These are phyloP conservation scores for Skeletonema grethae DNA, from an alignment of 108 stramenopile species.

Conservation along the genomic window DNA sequence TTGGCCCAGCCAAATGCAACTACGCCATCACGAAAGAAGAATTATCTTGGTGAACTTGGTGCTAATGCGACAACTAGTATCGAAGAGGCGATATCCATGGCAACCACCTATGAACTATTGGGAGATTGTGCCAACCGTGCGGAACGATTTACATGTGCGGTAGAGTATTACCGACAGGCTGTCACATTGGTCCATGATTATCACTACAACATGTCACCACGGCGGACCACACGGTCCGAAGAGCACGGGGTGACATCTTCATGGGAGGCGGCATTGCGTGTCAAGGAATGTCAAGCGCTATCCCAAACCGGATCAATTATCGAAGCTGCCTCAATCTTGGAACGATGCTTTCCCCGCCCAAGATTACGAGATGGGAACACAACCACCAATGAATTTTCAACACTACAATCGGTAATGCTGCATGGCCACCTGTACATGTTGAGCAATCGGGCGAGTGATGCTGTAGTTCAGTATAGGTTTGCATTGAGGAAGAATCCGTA, in stretches of 20 bases:
- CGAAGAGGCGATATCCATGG: slow-evolving; percentile 2
- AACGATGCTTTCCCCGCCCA: slow-evolving; percentile 51
- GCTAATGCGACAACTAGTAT: neutral
- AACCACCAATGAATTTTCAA: slow-evolving; percentile 11
- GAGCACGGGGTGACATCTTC: slow-evolving; percentile 15
- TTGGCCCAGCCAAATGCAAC: neutral
- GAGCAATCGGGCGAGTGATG: slow-evolving; percentile 52
- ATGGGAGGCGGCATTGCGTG: slow-evolving; percentile 51
- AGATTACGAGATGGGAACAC: slow-evolving; percentile 20
- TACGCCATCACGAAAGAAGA: slow-evolving; percentile 9
- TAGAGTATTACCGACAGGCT: slow-evolving; percentile 66
- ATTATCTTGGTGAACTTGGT: neutral
- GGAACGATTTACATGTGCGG: slow-evolving; percentile 59
- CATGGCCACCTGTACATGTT: slow-evolving; percentile 68
- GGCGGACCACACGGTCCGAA: neutral
- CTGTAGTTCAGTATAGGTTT: slow-evolving; percentile 57
- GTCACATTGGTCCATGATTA: slow-evolving; percentile 14
- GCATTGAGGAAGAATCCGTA: slow-evolving; percentile 67
- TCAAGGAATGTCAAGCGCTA: slow-evolving; percentile 81
- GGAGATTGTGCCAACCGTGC: slow-evolving; percentile 69
- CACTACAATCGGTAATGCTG: slow-evolving; percentile 67
- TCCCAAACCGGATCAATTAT: slow-evolving; percentile 62
- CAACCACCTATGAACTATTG: slow-evolving; percentile 56
- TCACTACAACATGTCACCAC: neutral
- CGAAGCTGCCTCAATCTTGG: slow-evolving; percentile 76